Conservation (phyloP, 139 green algal species). For the Picochlorum costavermella region DNA sequence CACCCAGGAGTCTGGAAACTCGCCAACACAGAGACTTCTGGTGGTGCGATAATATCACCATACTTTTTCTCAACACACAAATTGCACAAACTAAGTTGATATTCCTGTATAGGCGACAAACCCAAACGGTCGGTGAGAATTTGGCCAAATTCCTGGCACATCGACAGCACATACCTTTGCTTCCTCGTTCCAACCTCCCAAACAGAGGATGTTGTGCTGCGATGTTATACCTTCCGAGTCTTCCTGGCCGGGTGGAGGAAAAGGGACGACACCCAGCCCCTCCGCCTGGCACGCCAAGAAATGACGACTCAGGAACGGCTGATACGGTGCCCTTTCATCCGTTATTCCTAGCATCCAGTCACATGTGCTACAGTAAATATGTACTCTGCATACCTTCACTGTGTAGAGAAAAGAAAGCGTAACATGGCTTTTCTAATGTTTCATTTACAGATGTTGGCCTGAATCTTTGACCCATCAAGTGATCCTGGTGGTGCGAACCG, state of each 20-base stretch:
- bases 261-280: conserved; percentile 1
- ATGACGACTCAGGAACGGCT: conserved; percentile 7
- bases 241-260: conserved; percentile 3
- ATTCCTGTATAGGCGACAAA: conserved; percentile 5
- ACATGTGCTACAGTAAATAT: too few relatives aligned
- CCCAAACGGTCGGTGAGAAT: neutral
- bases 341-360: too few relatives aligned
- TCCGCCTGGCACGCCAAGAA: conserved; percentile 7
- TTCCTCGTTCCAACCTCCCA: conserved; percentile 13
- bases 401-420: too few relatives aligned
- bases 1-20: neutral
- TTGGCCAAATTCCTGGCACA: neutral
- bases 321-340: too few relatives aligned
- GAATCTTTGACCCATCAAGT: too few relatives aligned
- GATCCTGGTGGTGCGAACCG: too few relatives aligned
- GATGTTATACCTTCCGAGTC: neutral
- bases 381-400: too few relatives aligned
- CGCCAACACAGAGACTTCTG: conserved; percentile 3
- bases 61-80: neutral
- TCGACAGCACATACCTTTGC: conserved; percentile 2
- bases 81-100: conserved; percentile 4
- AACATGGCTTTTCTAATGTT: too few relatives aligned
- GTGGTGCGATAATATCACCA: neutral
- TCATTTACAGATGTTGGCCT: too few relatives aligned
- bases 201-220: conserved; percentile 1